Conservation (phyloP, 495 filamentous ascomycete genomes). For the Aspergillus conjunctus region DNA sequence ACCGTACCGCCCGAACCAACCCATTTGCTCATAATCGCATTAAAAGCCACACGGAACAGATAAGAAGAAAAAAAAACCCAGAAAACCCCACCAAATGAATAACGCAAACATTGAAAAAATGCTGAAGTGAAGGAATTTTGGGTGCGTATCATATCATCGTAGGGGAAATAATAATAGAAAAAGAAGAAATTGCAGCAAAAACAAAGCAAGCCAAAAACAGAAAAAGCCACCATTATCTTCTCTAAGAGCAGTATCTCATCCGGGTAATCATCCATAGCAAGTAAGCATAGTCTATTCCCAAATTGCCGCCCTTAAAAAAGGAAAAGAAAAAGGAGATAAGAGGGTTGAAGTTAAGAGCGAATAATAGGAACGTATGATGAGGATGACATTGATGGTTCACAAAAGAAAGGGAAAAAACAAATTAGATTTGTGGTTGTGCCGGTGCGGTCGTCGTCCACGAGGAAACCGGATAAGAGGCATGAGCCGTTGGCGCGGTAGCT, state of each 20-base stretch:
- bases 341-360: constrained; percentile 10
- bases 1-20: constrained; percentile 31
- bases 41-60: constrained; percentile 14
- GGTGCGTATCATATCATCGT: constrained; percentile 27
- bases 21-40: constrained; percentile 33
- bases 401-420: constrained; percentile 9
- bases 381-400: neutral
- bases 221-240: constrained; percentile 28
- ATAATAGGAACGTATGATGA: constrained; percentile 16
- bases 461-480: constrained; percentile 42
- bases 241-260: constrained; percentile 29
- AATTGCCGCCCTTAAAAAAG: constrained; percentile 30
- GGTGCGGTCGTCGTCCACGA: constrained; percentile 47
- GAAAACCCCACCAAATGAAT: constrained; percentile 19
- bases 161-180: constrained; percentile 8
- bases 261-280: constrained; percentile 28
- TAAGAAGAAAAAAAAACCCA: constrained; percentile 21
- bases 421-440: constrained; percentile 49
- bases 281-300: constrained; percentile 31
- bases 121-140: constrained; percentile 22
- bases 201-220: constrained; percentile 13
- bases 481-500: constrained; percentile 31
- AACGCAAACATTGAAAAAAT: constrained; percentile 16
- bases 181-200: constrained; percentile 8
- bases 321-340: constrained; percentile 16